These are phyloP conservation scores for Pseudophaeomoniella oleicola DNA, from an alignment of 2,329 filamentous ascomycete species.

Conservation along the genomic window DNA sequence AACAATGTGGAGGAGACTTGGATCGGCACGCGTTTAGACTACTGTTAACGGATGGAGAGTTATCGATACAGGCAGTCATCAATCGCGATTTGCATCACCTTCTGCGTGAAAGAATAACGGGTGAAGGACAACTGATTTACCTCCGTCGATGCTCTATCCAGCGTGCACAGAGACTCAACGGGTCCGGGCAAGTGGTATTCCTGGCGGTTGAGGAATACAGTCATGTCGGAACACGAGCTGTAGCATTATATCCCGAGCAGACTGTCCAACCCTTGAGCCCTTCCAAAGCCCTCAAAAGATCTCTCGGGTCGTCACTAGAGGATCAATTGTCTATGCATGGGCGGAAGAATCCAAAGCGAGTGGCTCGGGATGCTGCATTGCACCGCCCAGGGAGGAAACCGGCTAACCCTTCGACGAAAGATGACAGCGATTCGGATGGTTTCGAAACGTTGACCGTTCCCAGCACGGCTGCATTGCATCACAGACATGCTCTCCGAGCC, in stretches of 20 bases:
- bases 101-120: slow-evolving; percentile 5
- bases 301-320: too few species aligned
- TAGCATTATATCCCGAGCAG: too few species aligned
- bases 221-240: slow-evolving; percentile 4
- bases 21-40: slow-evolving; percentile 6
- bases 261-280: too few species aligned
- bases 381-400: too few species aligned
- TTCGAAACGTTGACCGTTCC: background rate
- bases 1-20: background rate
- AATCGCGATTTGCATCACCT: slow-evolving; percentile 8
- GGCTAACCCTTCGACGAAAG: too few species aligned
- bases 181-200: slow-evolving; percentile 11
- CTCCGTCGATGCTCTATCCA: slow-evolving; percentile 12
- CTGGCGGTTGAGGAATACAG: slow-evolving; percentile 13
- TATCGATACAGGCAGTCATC: slow-evolving; percentile 15
- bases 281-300: too few species aligned
- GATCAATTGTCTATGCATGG: too few species aligned
- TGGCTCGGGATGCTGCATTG: too few species aligned
- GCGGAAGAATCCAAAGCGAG: too few species aligned
- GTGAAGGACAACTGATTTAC: slow-evolving; percentile 9
- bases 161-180: slow-evolving; percentile 10
- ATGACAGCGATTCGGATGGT: background rate
- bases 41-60: slow-evolving; percentile 14
- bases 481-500: background rate
- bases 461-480: slow-evolving; percentile 1